phyloP scores from a whole-genome alignment of 805 yeast species.

The Yamadazyma phyllophila region DNA sequence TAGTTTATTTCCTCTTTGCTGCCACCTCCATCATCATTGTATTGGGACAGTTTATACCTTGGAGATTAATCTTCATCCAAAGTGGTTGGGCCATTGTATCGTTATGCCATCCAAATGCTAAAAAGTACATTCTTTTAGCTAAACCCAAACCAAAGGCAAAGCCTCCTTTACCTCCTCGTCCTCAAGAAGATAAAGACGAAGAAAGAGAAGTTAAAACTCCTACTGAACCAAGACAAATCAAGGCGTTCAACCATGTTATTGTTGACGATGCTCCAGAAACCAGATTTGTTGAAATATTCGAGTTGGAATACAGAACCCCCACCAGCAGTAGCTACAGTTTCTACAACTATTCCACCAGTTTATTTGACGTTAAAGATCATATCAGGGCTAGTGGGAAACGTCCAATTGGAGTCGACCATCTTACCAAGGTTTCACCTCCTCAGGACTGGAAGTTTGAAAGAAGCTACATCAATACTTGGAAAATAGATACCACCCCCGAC shows the following conservation, averaged over 20 bases:
- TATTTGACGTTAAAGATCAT: constrained; percentile 53
- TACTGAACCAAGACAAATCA: background rate
- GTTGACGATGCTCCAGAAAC: constrained; percentile 66
- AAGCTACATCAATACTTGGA: constrained; percentile 58
- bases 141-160: constrained; percentile 12
- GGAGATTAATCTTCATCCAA: constrained; percentile 57
- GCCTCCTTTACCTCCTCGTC: constrained; percentile 7
- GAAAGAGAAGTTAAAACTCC: constrained; percentile 8
- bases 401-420: constrained; percentile 61
- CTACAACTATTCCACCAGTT: constrained; percentile 50
- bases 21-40: constrained; percentile 39
- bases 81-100: constrained; percentile 56
- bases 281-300: constrained; percentile 71
- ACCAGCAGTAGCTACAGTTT: constrained; percentile 62
- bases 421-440: constrained; percentile 65
- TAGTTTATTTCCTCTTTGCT: constrained; percentile 40
- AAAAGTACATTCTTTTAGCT: constrained; percentile 24
- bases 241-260: constrained; percentile 47
- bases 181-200: constrained; percentile 5
- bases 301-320: constrained; percentile 64
- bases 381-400: constrained; percentile 41
- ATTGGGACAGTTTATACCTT: constrained; percentile 56
- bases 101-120: constrained; percentile 58
- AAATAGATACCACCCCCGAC: constrained; percentile 51
- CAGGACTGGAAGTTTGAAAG: constrained; percentile 67